Conservation (phyloP, 2,329 filamentous ascomycete genomes). For the Fusarium euwallaceae region DNA sequence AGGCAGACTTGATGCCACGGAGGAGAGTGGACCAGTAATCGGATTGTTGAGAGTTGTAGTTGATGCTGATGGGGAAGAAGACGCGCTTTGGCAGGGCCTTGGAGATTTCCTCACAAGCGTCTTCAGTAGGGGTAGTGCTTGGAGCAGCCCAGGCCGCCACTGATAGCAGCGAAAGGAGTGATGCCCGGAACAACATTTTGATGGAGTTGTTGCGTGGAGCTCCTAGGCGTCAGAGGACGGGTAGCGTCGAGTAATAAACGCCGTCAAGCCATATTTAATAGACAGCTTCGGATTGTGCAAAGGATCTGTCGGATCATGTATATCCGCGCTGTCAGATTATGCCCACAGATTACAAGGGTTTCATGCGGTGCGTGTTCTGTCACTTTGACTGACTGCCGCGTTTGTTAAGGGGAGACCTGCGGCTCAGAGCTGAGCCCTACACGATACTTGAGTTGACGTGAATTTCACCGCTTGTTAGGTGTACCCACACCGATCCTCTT, state of each 20-base stretch:
- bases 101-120: constrained; percentile 24
- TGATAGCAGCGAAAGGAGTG: background rate
- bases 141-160: background rate
- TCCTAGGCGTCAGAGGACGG: background rate
- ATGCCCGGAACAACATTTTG: background rate
- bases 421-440: background rate
- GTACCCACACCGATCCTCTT: background rate
- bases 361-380: background rate
- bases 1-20: constrained; percentile 15
- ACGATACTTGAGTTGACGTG: background rate
- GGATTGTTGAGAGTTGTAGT: background rate
- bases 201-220: background rate
- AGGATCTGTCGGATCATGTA: background rate
- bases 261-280: background rate
- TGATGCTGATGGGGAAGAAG: background rate
- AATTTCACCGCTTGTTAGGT: too few species aligned
- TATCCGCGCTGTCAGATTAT: background rate
- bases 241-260: background rate
- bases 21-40: constrained; percentile 23
- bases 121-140: background rate
- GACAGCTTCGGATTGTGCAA: background rate
- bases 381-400: background rate
- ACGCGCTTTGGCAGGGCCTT: background rate
- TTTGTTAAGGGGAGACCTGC: background rate
- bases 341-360: background rate